phyloP scores from a whole-genome alignment of 2,329 filamentous ascomycete genomes.

The Botryotinia narcissicola region DNA sequence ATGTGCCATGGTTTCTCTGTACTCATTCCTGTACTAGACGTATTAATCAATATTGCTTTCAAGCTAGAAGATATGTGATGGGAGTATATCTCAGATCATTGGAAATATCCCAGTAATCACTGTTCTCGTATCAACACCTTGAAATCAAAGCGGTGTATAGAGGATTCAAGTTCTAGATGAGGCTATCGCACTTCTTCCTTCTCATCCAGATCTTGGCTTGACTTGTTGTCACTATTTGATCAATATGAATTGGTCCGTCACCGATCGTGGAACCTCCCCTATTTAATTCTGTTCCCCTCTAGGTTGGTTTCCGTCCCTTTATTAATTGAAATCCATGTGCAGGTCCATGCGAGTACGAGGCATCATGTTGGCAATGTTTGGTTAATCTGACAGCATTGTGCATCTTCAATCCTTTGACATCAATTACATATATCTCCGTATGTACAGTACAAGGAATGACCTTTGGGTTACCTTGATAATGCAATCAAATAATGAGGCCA shows the following conservation, averaged over 20 bases:
- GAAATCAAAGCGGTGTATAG: conserved; percentile 18
- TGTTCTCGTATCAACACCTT: conserved; percentile 5
- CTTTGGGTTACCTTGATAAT: conserved; percentile 18
- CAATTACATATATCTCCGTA: conserved; percentile 9
- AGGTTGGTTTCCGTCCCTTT: conserved; percentile 21
- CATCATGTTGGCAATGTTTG: conserved; percentile 13
- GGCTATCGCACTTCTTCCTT: conserved; percentile 14
- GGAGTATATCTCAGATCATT: not conserved
- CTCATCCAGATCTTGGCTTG: conserved; percentile 18
- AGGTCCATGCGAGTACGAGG: conserved; percentile 20
- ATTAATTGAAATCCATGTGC: conserved; percentile 19
- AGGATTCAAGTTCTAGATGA: conserved; percentile 13
- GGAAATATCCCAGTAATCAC: not conserved
- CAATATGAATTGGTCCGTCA: not conserved
- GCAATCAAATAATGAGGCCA: conserved; percentile 13
- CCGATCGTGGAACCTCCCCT: conserved; percentile 16
- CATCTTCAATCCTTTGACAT: conserved; percentile 20
- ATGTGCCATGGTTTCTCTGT: not conserved
- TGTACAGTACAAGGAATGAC: conserved; percentile 16
- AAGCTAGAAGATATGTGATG: not conserved
- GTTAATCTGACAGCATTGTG: conserved; percentile 22
- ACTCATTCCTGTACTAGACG: conserved; percentile 2
- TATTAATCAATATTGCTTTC: conserved; percentile 7
- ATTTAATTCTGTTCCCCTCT: conserved; percentile 19
- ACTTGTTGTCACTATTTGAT: conserved; percentile 12